Percentiles rank a stretch among this genome's conserved stretches.
These are phyloP conservation scores for Wallemia mellicola DNA, from an alignment of 1,284 basidiomycete species.

Conservation along the genomic window DNA sequence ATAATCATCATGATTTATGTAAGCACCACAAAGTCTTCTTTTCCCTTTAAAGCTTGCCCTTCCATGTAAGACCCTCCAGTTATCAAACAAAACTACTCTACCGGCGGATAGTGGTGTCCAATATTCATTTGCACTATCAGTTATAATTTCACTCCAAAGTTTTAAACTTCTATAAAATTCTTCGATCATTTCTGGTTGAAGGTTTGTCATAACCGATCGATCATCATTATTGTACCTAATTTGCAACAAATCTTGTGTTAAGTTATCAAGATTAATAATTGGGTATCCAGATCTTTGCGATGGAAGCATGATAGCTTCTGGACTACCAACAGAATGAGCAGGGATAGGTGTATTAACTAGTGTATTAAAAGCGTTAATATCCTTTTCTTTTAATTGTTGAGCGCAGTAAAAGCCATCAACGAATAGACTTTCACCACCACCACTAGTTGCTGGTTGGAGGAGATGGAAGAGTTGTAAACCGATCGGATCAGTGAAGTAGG, in stretches of 20 bases:
- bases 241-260: slow-evolving; percentile 33
- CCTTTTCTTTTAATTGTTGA: slow-evolving; percentile 34
- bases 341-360: slow-evolving; percentile 41
- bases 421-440: slow-evolving; percentile 59
- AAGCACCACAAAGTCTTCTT: slow-evolving; percentile 80
- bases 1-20: slow-evolving; percentile 72
- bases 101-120: slow-evolving; percentile 70
- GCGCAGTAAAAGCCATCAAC: slow-evolving; percentile 88
- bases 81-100: slow-evolving; percentile 60
- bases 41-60: slow-evolving; percentile 62
- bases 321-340: slow-evolving; percentile 64
- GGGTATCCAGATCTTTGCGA: slow-evolving; percentile 31
- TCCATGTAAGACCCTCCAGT: slow-evolving; percentile 80
- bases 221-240: slow-evolving; percentile 93
- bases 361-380: slow-evolving; percentile 41
- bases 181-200: slow-evolving; percentile 30
- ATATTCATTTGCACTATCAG: slow-evolving; percentile 53
- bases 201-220: slow-evolving; percentile 37
- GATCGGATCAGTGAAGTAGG: slow-evolving; percentile 37
- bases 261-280: slow-evolving; percentile 18
- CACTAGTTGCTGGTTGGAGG: slow-evolving; percentile 48
- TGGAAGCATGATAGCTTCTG: slow-evolving; percentile 30
- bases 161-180: slow-evolving; percentile 61
- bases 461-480: slow-evolving; percentile 88
- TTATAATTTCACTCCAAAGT: slow-evolving; percentile 44